phyloP scores from a whole-genome alignment of 2,329 filamentous ascomycete species.

The Diaporthe ampelina region DNA sequence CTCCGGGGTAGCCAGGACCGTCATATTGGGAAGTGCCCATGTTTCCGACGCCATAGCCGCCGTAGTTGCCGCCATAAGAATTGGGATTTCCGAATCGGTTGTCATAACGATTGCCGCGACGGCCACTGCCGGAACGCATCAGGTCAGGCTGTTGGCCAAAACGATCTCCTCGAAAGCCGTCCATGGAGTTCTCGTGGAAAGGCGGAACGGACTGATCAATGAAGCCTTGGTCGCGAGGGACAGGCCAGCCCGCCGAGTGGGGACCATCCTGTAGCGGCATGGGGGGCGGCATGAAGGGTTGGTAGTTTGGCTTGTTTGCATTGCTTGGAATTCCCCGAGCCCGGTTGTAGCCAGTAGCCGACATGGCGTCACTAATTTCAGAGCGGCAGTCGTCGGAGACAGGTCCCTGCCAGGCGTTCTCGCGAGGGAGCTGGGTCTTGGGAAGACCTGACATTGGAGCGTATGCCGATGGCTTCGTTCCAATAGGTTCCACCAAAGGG shows the following conservation, averaged over 20 bases:
- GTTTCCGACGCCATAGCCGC: slow-evolving; percentile 49
- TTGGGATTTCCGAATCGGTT: slow-evolving; percentile 50
- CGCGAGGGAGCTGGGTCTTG: slow-evolving; percentile 56
- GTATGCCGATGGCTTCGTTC: slow-evolving; percentile 46
- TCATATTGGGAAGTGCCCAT: slow-evolving; percentile 50
- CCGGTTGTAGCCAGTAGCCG: slow-evolving; percentile 65
- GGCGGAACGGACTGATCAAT: slow-evolving; percentile 54
- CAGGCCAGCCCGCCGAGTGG: slow-evolving; percentile 61
- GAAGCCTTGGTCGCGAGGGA: slow-evolving; percentile 56
- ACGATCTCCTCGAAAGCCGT: slow-evolving; percentile 61
- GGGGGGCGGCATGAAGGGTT: slow-evolving; percentile 46
- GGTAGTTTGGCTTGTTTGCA: slow-evolving; percentile 57
- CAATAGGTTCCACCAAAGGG: slow-evolving; percentile 44
- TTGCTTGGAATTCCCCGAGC: slow-evolving; percentile 70
- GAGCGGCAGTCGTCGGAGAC: slow-evolving; percentile 68
- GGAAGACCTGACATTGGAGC: slow-evolving; percentile 49
- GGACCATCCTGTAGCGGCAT: slow-evolving; percentile 52
- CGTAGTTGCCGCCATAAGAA: slow-evolving; percentile 53
- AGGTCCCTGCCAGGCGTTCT: slow-evolving; percentile 63
- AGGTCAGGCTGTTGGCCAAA: slow-evolving; percentile 64
- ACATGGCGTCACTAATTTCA: slow-evolving; percentile 68
- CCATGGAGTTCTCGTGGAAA: slow-evolving; percentile 52
- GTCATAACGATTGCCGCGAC: slow-evolving; percentile 64
- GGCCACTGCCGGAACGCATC: slow-evolving; percentile 57
- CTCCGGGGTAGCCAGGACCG: slow-evolving; percentile 44